Percentiles rank a stretch among this genome's conserved stretches.
phyloP scores from a whole-genome alignment of 352 stramenopile genomes.

The Globisporangium megalacanthum region DNA sequence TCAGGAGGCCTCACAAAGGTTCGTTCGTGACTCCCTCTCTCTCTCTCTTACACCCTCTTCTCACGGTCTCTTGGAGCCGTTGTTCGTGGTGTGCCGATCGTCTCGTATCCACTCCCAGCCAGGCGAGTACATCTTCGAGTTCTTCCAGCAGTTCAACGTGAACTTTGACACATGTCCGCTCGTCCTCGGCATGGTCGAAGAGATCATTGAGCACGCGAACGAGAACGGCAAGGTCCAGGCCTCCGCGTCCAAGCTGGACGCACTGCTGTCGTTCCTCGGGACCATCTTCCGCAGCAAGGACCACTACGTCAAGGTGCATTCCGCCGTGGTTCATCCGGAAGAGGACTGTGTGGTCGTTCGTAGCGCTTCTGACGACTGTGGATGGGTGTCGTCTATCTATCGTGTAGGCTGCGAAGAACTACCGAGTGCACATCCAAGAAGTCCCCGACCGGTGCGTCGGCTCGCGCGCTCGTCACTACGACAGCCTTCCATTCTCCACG shows the following conservation, averaged over 20 bases:
- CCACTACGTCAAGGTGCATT: slow-evolving; percentile 51
- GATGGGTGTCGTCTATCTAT: background rate
- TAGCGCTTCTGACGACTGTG: background rate
- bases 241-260: slow-evolving; percentile 71
- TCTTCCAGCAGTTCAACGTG: slow-evolving; percentile 88
- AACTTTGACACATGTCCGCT: slow-evolving; percentile 86
- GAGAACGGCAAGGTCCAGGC: slow-evolving; percentile 58
- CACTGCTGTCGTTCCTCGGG: slow-evolving; percentile 75
- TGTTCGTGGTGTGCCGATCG: no score
- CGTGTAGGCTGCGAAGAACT: slow-evolving; percentile 59
- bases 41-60: background rate
- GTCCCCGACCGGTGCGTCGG: slow-evolving; percentile 53
- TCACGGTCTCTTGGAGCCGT: background rate
- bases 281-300: slow-evolving; percentile 86
- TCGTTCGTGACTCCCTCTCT: background rate
- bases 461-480: background rate
- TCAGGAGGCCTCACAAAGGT: slow-evolving; percentile 82
- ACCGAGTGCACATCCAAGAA: slow-evolving; percentile 89
- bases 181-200: slow-evolving; percentile 84
- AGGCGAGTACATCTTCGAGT: slow-evolving; percentile 88
- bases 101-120: slow-evolving; percentile 22
- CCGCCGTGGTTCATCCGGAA: background rate
- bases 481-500: no score
- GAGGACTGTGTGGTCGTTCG: no score
- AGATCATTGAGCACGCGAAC: slow-evolving; percentile 83